phyloP scores from a whole-genome alignment of 805 yeast species.

The Candida sakaeoensis region DNA sequence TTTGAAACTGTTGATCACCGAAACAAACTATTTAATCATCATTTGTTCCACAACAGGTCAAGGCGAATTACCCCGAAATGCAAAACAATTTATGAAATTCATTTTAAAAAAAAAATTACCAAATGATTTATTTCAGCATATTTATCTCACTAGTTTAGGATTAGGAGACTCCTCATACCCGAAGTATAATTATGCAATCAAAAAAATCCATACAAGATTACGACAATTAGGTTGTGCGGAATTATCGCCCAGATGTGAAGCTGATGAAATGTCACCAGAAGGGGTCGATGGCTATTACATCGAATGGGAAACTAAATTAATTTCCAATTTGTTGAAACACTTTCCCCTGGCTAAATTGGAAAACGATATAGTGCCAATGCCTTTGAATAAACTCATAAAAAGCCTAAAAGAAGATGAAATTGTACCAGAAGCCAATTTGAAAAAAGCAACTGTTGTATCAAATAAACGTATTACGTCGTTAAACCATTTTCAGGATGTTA shows the following conservation, averaged over 20 bases:
- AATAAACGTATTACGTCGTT: conserved; percentile 63
- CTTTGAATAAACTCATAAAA: conserved; percentile 19
- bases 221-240: conserved; percentile 79
- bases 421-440: conserved; percentile 17
- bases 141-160: conserved; percentile 74
- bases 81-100: conserved; percentile 69
- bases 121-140: conserved; percentile 52
- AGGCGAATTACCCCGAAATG: conserved; percentile 85
- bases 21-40: conserved; percentile 45
- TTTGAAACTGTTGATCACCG: conserved; percentile 47
- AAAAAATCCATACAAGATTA: conserved; percentile 75
- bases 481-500: conserved; percentile 88
- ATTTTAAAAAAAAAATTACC: conserved; percentile 66
- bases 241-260: conserved; percentile 72
- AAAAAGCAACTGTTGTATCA: conserved; percentile 41
- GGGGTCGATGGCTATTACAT: conserved; percentile 76
- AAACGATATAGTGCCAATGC: conserved; percentile 24
- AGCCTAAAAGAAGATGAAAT: conserved; percentile 7
- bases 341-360: conserved; percentile 23
- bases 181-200: conserved; percentile 81
- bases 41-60: conserved; percentile 93
- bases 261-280: conserved; percentile 79
- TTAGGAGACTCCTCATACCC: conserved; percentile 93
- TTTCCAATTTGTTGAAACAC: conserved; percentile 23
- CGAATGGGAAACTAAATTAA: conserved; percentile 62